Base-by-base conservation (phyloP, 2,329 filamentous ascomycete species). In the Pseudogymnoascus pannorum region DNA sequence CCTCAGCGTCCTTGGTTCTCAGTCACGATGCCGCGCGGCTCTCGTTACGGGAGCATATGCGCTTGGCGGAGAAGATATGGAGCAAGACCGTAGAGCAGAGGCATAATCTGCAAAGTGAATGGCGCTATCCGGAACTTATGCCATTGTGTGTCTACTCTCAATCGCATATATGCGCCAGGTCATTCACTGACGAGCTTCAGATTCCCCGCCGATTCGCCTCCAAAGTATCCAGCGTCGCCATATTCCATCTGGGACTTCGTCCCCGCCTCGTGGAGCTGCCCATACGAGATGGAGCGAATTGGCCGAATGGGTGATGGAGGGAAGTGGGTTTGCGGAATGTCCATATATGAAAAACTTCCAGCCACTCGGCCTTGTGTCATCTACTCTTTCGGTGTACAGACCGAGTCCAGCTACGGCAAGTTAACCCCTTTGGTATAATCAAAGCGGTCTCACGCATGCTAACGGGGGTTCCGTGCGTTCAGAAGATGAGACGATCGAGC, bases 291-390 rank as follows among this genome's bases (percentile, higher is more conserved):
- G 14, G 72, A 76, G 62, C 70, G 75, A 5, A 66, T 77, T 2
- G 75, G 75, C 2, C 66, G 70, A 4, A 64, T 75, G 4, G 75
- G 75, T 29, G 74, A 76, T 38, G 75, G 75, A n/a, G 75, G 75
- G 20, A 77, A 77, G 64, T 75, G 74, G 72, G 71, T 76, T 12
- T 77, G 75, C 65, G 75, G 75, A 36, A 74, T 76, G 72, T 71
- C 69, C 5, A 65, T 69, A n/a, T 75, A 73, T 61, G 72, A 73
- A 63, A 65, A 65, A 11, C 64, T 67, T 51, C 57, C 33, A 4
- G 64, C 65, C 11, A 62, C 58, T 22, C 63, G 58, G 31, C 67
- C 71, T 9, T 72, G 70, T 59, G 62, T 74, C 60, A 71, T 76
- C 62, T 77, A 77, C 66, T 73, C 71, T 14, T 76, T 77, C 59